Conservation (phyloP, 176 grass and related monocot species). For the Pharus latifolius region DNA sequence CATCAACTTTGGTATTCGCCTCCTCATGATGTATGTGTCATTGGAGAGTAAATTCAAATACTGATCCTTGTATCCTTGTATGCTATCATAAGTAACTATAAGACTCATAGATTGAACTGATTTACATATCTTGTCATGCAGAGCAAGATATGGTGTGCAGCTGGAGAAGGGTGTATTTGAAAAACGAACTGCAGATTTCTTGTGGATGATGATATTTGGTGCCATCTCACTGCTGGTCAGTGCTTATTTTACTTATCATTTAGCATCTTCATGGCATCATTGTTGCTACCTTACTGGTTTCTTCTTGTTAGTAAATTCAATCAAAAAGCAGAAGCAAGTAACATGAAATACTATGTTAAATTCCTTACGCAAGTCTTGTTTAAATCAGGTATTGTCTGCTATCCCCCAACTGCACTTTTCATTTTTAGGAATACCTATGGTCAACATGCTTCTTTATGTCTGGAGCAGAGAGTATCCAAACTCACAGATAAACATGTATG, state of each 20-base stretch:
- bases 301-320: not conserved
- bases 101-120: not conserved
- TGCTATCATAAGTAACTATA: not conserved
- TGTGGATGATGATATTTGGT: conserved; percentile 97
- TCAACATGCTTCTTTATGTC: conserved; percentile 84
- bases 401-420: conserved; percentile 25
- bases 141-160: conserved; percentile 89
- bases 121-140: conserved; percentile 36
- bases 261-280: not conserved
- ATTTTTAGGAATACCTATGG: conserved; percentile 59
- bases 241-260: not conserved
- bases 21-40: conserved; percentile 81
- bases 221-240: conserved; percentile 58
- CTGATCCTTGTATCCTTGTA: not conserved
- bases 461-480: conserved; percentile 95
- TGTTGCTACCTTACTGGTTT: not conserved
- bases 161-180: conserved; percentile 77
- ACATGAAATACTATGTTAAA: too few species aligned
- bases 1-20: conserved; percentile 88
- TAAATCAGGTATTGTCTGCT: conserved; percentile 50
- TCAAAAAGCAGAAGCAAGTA: not conserved
- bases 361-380: too few species aligned
- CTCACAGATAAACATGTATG: conserved; percentile 87
- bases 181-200: conserved; percentile 76
- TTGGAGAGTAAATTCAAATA: not conserved